phyloP scores from a whole-genome alignment of 2,329 filamentous ascomycete species.

The Macrophomina phaseolina region DNA sequence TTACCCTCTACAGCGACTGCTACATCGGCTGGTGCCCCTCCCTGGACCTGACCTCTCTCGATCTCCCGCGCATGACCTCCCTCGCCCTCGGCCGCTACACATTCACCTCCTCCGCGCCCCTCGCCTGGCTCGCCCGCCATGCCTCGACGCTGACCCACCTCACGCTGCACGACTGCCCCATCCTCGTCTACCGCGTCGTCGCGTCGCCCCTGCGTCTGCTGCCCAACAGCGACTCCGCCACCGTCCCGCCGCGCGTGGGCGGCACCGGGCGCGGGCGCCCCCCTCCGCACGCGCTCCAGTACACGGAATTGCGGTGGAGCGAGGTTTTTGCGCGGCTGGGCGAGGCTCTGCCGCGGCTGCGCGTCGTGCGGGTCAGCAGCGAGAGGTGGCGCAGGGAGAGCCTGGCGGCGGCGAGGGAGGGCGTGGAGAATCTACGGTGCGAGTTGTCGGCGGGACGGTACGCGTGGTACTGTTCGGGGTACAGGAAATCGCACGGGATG shows the following conservation, averaged over 20 bases:
- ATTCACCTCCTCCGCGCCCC: not conserved
- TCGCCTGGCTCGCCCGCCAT: not conserved
- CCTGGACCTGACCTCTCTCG: not conserved
- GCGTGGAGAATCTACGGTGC: not conserved
- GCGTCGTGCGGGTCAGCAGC: not conserved
- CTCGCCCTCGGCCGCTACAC: constrained; percentile 7
- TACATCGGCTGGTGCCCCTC: not conserved
- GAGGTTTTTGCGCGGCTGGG: not conserved
- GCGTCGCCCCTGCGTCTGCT: not conserved
- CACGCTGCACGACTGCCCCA: constrained; percentile 4
- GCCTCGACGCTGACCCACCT: not conserved
- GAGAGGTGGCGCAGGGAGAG: not conserved
- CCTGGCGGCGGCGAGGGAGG: not conserved
- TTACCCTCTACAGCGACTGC: constrained; percentile 2
- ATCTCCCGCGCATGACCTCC: not conserved
- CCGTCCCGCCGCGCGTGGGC: not conserved
- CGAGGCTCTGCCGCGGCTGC: not conserved
- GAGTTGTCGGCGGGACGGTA: not conserved
- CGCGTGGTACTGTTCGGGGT: not conserved
- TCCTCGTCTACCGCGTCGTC: constrained; percentile 5
- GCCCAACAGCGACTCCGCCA: not conserved
- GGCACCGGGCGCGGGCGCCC: not conserved
- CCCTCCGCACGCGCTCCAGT: not conserved
- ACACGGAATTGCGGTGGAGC: not conserved
- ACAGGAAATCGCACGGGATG: not conserved